Evolutionary conservation across 2,329 filamentous ascomycete species (phyloP).

Genomic region (Hypoxylon sp.): DNA sequence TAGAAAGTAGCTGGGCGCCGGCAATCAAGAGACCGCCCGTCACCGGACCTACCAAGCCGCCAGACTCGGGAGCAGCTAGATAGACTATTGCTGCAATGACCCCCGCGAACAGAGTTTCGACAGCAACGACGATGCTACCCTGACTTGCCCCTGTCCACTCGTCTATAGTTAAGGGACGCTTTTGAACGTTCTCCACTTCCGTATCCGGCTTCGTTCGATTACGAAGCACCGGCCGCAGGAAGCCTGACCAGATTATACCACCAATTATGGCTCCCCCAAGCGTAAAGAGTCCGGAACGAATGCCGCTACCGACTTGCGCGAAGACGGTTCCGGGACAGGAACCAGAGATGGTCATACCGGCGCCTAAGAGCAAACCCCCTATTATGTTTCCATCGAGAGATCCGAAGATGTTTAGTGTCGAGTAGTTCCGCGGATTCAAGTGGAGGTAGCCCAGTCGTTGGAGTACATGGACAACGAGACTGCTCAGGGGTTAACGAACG

Average conservation of each 20-base stretch:
- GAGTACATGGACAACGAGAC: conserved; percentile 58
- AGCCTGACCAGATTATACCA: conserved; percentile 65
- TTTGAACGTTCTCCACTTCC: conserved; percentile 27
- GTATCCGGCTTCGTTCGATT: conserved; percentile 46
- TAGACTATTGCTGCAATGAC: conserved; percentile 57
- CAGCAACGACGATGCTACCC: conserved; percentile 55
- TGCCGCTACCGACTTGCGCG: conserved; percentile 68
- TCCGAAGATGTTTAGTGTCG: conserved; percentile 66
- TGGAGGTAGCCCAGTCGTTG: conserved; percentile 59
- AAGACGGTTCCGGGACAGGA: conserved; percentile 76
- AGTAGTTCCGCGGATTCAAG: conserved; percentile 63
- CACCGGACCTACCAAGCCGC: conserved; percentile 59
- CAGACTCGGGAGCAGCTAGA: conserved; percentile 51
- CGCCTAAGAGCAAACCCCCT: conserved; percentile 71
- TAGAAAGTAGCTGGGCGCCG: conserved; percentile 67
- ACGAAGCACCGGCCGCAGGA: conserved; percentile 56
- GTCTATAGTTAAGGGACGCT: conserved; percentile 53
- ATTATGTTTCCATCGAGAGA: conserved; percentile 74
- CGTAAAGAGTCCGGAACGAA: conserved; percentile 65
- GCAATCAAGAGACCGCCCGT: conserved; percentile 72
- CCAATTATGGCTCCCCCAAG: conserved; percentile 68
- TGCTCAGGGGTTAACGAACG: conserved; percentile 21
- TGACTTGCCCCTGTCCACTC: conserved; percentile 58
- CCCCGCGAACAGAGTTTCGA: conserved; percentile 59
- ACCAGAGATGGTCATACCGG: conserved; percentile 75